Evolutionary conservation across 768 basidiomycete genomes (phyloP), one percentile per base, ranked within the genome.

Genomic region (Boletus rubroflammeus): DNA sequence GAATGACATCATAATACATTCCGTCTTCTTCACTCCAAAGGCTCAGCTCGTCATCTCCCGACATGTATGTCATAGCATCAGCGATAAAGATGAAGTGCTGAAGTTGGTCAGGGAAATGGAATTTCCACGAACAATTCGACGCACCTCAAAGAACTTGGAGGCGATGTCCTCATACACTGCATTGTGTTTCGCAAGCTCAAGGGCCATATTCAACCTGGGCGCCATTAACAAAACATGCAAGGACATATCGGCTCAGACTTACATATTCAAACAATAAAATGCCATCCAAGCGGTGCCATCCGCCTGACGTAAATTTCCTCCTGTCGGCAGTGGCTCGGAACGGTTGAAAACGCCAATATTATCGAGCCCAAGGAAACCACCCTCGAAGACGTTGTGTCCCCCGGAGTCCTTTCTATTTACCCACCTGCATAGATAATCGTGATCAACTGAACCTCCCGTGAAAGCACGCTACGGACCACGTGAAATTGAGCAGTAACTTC

Each of bases 211-310:
- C 70, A 99, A 73, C 93, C 92, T 94, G 53, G 23, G 50, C 25
- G 36, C 48, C 31, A 47, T 53, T 57, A 57, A 19, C 35, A 47
- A 38, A 51, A 32, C 36, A 25, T n/a, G 15, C 25, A 40, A 19
- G 39, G 17, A 14, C 10, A 55, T 34, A 29, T 47, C 40, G 35
- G 32, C 3, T 9, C 47, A 34, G 28, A 62, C 83, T 62, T 56
- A 91, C 97, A 98, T 98, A 66, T 97, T 97, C 54, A 98, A 73
- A 61, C 88, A 93, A 72, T 96, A 99, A 76, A 98, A 99, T 31
- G 94, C 97, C 97, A 99, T 99, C 97, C 97, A 99, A 0, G 96
- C 93, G 6, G 97, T 99, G 9, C 96, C 96, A 68, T 99, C 97
- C 8, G 97, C 94, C 73, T 99, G 97, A 50, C 96, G 93, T 54